Base-by-base conservation (phyloP, 768 basidiomycete species). In the Lactifluus echinatus region DNA sequence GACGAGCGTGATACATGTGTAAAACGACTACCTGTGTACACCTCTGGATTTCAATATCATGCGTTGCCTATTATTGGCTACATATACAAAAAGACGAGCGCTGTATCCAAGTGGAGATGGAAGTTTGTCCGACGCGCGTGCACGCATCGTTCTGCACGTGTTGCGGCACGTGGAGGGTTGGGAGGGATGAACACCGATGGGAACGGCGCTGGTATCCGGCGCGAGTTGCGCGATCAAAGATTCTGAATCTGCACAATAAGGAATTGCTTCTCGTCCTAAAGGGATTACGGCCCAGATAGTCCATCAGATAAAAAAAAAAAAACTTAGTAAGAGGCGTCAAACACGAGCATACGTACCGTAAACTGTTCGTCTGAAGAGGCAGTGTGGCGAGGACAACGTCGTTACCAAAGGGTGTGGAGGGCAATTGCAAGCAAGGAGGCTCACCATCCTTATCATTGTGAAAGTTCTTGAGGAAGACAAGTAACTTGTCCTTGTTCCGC, bases 371-470 rank as follows among this genome's bases (percentile, higher is more conserved):
- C 93, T 90, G 64, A 6, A 2, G 37, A 42, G 1, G 5, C n/a
- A n/a, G n/a, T n/a, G n/a, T 14, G 15, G 34, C 23, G 43, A 17
- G 26, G 47, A 48, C 39, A 14, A 17, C n/a, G n/a, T n/a, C n/a
- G 24, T 31, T 29, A 60, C 34, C n/a, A 8, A 57, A 15, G 10
- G 14, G 47, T n/a, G 26, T n/a, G n/a, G n/a, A 8, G n/a, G 21
- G 21, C 55, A 39, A 8, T 39, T 21, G 26, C 23, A 31, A 52
- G n/a, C 40, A 33, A 24, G 6, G n/a, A 17, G 15, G 74, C 80
- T 33, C 50, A 84, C 90, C 92, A 72, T 98, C 95, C 71, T 96
- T 95, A 71, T 99, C 96, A 67, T 96, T 97, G 69, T 98, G 95
- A 77, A 99, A 99, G 51, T 79, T 80, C 70, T 87, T 89, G 60